A percentile compares a stretch with the other conserved stretches of the same genome.
These are phyloP conservation scores for Guyanaporus albipodus DNA, from an alignment of 768 basidiomycete species.

Conservation along the genomic window DNA sequence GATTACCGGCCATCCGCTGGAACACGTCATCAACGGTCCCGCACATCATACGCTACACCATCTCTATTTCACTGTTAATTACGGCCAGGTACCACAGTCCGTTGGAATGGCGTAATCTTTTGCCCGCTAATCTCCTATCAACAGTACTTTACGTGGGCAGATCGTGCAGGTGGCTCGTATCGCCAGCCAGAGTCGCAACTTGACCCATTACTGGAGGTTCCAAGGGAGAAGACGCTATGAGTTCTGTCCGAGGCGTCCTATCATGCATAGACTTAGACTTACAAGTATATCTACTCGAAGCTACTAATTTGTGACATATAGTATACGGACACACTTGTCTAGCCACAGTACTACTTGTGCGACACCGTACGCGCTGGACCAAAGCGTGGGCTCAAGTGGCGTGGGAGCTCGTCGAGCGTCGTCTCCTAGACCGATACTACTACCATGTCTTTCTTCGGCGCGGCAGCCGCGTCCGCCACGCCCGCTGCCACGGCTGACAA, in stretches of 20 bases:
- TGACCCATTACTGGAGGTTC: slow-evolving; percentile 75
- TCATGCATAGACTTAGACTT: slow-evolving; percentile 8
- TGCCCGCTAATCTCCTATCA: slow-evolving; percentile 17
- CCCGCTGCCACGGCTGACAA: slow-evolving; percentile 51
- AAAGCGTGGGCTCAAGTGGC: too few species aligned
- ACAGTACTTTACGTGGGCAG: slow-evolving; percentile 97
- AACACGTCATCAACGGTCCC: slow-evolving; percentile 93
- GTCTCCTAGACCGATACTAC: not conserved
- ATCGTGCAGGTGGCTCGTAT: slow-evolving; percentile 79
- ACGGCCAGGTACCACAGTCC: slow-evolving; percentile 69
- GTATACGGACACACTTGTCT: too few species aligned
- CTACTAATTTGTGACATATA: slow-evolving; percentile 24
- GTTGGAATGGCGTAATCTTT: not conserved
- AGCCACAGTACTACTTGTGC: too few species aligned
- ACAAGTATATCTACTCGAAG: slow-evolving; percentile 15
- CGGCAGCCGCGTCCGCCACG: slow-evolving; percentile 31
- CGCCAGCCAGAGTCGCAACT: slow-evolving; percentile 79
- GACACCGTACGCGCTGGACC: too few species aligned
- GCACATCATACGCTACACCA: slow-evolving; percentile 98
- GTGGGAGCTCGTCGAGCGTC: slow-evolving; percentile 14
- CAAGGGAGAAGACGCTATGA: slow-evolving; percentile 29
- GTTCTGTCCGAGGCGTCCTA: not conserved
- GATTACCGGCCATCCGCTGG: slow-evolving; percentile 87
- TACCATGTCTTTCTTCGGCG: slow-evolving; percentile 43
- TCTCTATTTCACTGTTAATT: slow-evolving; percentile 95